Evolutionary conservation across 2,329 filamentous ascomycete genomes (phyloP).

Genomic region (Trichoderma polysporum): DNA sequence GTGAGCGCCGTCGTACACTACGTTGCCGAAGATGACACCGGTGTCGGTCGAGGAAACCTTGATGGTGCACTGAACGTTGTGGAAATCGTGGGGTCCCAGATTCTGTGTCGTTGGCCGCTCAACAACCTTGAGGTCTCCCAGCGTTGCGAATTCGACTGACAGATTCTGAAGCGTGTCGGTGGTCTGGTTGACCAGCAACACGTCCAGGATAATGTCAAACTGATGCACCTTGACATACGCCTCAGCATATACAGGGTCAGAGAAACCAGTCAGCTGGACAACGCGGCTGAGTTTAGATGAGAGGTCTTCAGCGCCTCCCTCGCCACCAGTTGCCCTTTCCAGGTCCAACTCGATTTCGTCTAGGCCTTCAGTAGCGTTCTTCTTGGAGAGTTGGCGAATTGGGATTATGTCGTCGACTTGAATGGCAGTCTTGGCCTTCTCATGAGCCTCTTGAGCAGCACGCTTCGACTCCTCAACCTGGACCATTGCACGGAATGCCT

Average conservation of each 20-base stretch:
- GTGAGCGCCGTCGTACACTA: slow-evolving; percentile 92
- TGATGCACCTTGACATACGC: slow-evolving; percentile 98
- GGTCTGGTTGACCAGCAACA: slow-evolving; percentile 95
- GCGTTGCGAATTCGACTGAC: slow-evolving; percentile 96
- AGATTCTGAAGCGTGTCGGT: slow-evolving; percentile 95
- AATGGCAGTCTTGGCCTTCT: slow-evolving; percentile 89
- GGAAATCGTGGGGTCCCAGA: slow-evolving; percentile 90
- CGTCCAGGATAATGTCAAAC: slow-evolving; percentile 96
- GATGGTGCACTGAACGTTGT: slow-evolving; percentile 97
- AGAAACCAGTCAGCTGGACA: slow-evolving; percentile 96
- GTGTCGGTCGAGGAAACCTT: slow-evolving; percentile 98
- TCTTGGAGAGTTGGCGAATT: slow-evolving; percentile 91
- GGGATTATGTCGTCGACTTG: slow-evolving; percentile 94
- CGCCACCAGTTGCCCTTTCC: slow-evolving; percentile 90
- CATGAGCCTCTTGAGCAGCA: slow-evolving; percentile 86
- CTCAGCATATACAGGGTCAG: slow-evolving; percentile 97
- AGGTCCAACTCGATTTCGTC: slow-evolving; percentile 89
- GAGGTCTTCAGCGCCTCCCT: slow-evolving; percentile 77
- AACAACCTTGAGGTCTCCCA: slow-evolving; percentile 96
- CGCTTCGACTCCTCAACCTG: slow-evolving; percentile 97
- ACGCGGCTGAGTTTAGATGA: slow-evolving; percentile 93
- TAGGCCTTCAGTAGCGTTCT: slow-evolving; percentile 75
- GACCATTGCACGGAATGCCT: slow-evolving; percentile 96
- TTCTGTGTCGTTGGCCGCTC: slow-evolving; percentile 96
- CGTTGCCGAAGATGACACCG: slow-evolving; percentile 97